Base-by-base conservation (phyloP, 306 rosid species). In the Glycine soja region DNA sequence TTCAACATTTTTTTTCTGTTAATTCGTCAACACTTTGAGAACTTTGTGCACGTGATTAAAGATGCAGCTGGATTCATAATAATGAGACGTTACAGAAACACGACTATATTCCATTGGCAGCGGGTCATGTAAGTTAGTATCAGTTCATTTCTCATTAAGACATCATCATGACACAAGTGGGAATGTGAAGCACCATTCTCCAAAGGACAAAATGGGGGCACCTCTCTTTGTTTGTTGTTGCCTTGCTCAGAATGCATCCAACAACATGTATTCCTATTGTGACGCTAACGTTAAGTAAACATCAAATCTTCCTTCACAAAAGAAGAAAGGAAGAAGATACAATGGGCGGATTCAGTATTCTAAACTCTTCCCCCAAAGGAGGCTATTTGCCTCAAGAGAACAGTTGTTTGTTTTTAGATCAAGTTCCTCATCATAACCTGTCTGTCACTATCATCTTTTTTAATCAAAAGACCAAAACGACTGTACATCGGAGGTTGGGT, bases 301-400 rank as follows among this genome's bases (percentile, higher is more conserved):
- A 89, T 89, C 83, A 83, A 24, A 88, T 86, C 89, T 75, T 85
- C 97, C 91, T 74, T 81, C 80, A 76, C 80, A 89, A 38, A 76
- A 74, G 90, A 92, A 74, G 92, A 82, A 70, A 83, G 96, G 97
- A 92, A 90, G 97, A 92, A 90, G 97, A 92, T 89, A 89, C 88
- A 92, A 90, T 85, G 91, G 77, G 77, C 3, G 40, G 40, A 0
- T 89, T 86, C 87, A 77, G 91, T 87, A 86, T 84, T 89, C 91
- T 86, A 84, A 87, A 87, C 85, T 77, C 88, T 80, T 15, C 58
- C 81, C 83, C 89, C 77, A 46, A 78, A 86, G 69, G 86, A 92
- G 90, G 89, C 91, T 86, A 75, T 88, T 75, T 82, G 88, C 91
- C 89, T 84, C 88, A 66, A 66, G 81, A 89, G 84, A 87, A 91